These are phyloP conservation scores for Trichoderma afroharzianum DNA, from an alignment of 2,329 filamentous ascomycete genomes.

Conservation along the genomic window DNA sequence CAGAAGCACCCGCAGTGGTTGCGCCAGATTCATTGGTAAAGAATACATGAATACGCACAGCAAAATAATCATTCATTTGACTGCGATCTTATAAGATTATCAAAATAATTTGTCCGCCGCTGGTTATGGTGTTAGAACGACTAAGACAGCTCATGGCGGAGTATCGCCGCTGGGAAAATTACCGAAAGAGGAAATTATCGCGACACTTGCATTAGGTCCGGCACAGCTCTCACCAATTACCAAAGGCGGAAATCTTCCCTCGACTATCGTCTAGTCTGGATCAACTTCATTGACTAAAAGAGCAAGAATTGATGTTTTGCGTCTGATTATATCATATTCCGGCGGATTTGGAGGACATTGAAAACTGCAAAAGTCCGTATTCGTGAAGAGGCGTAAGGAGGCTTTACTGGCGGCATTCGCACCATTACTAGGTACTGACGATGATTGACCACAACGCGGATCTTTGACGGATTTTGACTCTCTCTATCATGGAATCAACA, in stretches of 20 bases:
- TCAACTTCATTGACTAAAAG: neutral
- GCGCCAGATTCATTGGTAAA: neutral
- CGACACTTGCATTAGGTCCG: neutral
- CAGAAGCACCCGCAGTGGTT: neutral
- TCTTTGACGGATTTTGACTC: neutral
- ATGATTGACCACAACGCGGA: neutral
- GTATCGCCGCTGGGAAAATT: neutral
- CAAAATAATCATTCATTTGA: neutral
- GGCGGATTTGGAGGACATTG: neutral
- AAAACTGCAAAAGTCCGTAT: neutral
- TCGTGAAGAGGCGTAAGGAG: neutral
- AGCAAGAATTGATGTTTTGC: neutral
- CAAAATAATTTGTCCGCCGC: neutral
- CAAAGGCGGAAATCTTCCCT: neutral
- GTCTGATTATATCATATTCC: neutral
- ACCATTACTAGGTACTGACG: neutral
- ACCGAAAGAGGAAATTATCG: conserved; percentile 5
- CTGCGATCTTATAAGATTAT: neutral
- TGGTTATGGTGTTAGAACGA: neutral
- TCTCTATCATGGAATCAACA: neutral
- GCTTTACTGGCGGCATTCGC: neutral
- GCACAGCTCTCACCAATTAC: neutral
- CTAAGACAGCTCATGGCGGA: neutral
- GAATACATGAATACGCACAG: neutral
- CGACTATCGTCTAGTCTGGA: neutral